These are phyloP conservation scores for Samsoniella hepiali DNA, from an alignment of 2,329 filamentous ascomycete genomes.

Conservation along the genomic window DNA sequence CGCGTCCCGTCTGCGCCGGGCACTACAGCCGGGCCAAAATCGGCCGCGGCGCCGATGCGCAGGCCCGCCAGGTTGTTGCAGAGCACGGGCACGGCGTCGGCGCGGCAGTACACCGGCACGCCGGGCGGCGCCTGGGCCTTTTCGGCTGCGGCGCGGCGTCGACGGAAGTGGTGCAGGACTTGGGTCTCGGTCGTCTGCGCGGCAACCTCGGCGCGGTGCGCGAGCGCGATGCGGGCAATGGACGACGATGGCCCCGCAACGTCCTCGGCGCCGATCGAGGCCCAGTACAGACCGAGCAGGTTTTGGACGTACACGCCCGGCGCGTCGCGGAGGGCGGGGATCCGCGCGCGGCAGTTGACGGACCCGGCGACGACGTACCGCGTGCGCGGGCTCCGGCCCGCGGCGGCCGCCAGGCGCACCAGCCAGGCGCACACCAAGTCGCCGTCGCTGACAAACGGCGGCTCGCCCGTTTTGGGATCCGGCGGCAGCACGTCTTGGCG, in stretches of 20 bases:
- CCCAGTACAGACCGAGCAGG: not conserved
- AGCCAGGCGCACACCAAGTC: constrained; percentile 43
- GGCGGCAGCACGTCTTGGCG: not conserved
- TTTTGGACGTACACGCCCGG: constrained; percentile 10
- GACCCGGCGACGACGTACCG: constrained; percentile 23
- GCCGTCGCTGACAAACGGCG: constrained; percentile 41
- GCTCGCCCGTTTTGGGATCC: constrained; percentile 26
- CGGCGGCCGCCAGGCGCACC: constrained; percentile 22
- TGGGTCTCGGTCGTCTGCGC: not conserved
- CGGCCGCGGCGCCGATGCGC: constrained; percentile 5
- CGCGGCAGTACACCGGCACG: not conserved
- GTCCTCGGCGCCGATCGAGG: not conserved
- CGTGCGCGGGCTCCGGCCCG: constrained; percentile 14
- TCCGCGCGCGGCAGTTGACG: constrained; percentile 22
- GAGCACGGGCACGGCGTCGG: not conserved
- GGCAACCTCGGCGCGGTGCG: not conserved
- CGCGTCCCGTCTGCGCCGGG: not conserved
- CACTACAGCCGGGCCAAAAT: constrained; percentile 2
- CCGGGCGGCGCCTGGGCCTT: too few relatives aligned
- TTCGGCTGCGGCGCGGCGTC: not conserved
- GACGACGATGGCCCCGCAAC: not conserved
- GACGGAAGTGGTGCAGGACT: not conserved
- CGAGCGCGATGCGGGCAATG: not conserved
- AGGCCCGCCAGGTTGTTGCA: constrained; percentile 11
- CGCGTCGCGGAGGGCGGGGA: not conserved